Base-by-base conservation (phyloP, 164 flowering plant species). In the Macadamia tetraphylla region DNA sequence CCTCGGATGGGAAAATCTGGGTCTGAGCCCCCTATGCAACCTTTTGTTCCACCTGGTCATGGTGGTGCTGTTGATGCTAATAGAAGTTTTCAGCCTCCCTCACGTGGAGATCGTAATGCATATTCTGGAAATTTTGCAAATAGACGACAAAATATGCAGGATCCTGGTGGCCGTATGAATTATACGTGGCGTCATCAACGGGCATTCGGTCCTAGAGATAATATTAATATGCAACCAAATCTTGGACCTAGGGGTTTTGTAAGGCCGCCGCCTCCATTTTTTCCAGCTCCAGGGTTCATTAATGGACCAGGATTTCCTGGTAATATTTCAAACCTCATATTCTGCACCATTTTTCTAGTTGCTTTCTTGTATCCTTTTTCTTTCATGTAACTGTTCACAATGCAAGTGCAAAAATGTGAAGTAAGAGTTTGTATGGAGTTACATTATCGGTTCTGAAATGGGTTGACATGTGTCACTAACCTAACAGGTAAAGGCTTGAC, bases 301-400 rank as follows among this genome's bases (percentile, higher is more conserved):
- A 82, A 78, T 70, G 93, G 90, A 58, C 86, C 94, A 56, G 65
- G 79, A 62, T 83, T 84, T 67, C 86, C 85, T 53, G 95, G 96
- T 92, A 84, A 81, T 65, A 32, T 30, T 6, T 63, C 23, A 31
- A 29, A 56, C 58, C 29, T 57, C 32, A 7, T 51, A 12, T 13
- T 7, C 9, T 64, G 60, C 29, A 10, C 62, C 29, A 15, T 65
- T 23, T 63, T 42, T 29, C 14, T 0, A 1, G 55, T 51, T 65
- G 15, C 10, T 12, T 66, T 35, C 18, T 29, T 58, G 15, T 4
- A 14, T 31, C 10, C 8, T n/a, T n/a, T 48, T 49, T 63, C 52
- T 70, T 29, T 30, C 32, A 32, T 12, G 14, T 18, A 29, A 12
- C 6, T 66, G 29, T 44, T 31, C 46, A 11, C 51, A 8, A 46